A percentile compares a stretch with the other conserved stretches of the same genome.
Conservation (phyloP, 2,329 filamentous ascomycete genomes). For the Cordyceps javanica region DNA sequence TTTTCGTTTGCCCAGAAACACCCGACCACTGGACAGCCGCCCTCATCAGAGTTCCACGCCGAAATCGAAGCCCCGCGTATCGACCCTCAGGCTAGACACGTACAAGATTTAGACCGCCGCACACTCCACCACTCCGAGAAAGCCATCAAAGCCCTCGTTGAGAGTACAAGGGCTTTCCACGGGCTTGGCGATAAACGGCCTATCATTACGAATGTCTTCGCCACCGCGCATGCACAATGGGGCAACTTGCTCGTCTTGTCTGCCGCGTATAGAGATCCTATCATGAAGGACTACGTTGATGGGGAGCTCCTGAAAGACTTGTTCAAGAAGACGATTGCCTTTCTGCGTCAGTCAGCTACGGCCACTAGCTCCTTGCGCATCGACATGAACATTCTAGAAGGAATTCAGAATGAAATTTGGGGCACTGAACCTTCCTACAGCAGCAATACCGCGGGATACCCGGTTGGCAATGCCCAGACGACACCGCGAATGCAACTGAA, state of each 20-base stretch:
- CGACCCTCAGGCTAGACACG: slow-evolving; percentile 28
- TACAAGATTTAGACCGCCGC: slow-evolving; percentile 35
- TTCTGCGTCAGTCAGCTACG: slow-evolving; percentile 63
- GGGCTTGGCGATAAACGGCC: slow-evolving; percentile 56
- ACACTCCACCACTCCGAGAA: slow-evolving; percentile 45
- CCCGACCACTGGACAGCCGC: slow-evolving; percentile 27
- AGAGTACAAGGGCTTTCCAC: slow-evolving; percentile 80
- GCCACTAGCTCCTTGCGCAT: slow-evolving; percentile 68
- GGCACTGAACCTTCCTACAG: slow-evolving; percentile 12
- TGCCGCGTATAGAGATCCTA: slow-evolving; percentile 65
- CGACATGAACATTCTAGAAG: slow-evolving; percentile 68
- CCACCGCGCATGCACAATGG: slow-evolving; percentile 95
- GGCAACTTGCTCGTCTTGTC: slow-evolving; percentile 90
- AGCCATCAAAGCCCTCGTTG: slow-evolving; percentile 69
- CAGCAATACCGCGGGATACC: not conserved
- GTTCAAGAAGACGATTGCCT: slow-evolving; percentile 67
- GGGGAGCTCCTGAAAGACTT: slow-evolving; percentile 50
- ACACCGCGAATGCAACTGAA: slow-evolving; percentile 15
- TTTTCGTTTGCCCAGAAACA: slow-evolving; percentile 33
- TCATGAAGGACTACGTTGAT: slow-evolving; percentile 53
- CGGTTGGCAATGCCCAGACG: not conserved
- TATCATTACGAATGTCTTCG: slow-evolving; percentile 93
- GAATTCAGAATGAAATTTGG: slow-evolving; percentile 42
- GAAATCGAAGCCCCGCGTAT: slow-evolving; percentile 33
- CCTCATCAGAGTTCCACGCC: slow-evolving; percentile 29